Base-by-base conservation (phyloP, 129 eudicot species). In the Ambrosia artemisiifolia region DNA sequence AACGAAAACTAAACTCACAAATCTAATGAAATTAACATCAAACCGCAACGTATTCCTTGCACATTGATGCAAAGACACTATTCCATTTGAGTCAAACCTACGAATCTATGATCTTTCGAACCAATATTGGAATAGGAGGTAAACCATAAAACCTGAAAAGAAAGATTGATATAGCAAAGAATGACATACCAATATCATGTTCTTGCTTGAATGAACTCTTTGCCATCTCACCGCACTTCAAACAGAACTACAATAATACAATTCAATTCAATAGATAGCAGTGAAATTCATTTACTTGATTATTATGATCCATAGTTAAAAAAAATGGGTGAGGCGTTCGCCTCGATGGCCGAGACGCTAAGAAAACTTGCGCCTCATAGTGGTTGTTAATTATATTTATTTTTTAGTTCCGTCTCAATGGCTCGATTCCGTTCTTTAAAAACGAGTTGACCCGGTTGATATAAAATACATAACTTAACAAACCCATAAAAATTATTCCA, bases 121-220 rank as follows among this genome's bases (percentile, higher is more conserved):
- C n/a, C n/a, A n/a, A n/a, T n/a, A n/a, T n/a, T n/a, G n/a, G n/a
- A n/a, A n/a, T n/a, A n/a, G n/a, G n/a, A n/a, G n/a, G n/a, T 30
- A 53, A 53, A 24, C 28, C 28, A 24, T 24, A 55, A 20, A 36
- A 28, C 64, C 28, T 28, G 30, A 0, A 59, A 32, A 28, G 64
- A 67, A 20, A 46, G 6, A 14, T 6, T 7, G 12, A 36, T 65
- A 54, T 56, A 59, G 53, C 36, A 50, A 66, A 43, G 12, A 2
- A 79, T 49, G 9, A 69, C 84, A 28, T 28, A 85, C 88, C 91
- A 70, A 88, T 81, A 73, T 83, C 85, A 75, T 88, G 83, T 24
- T 88, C 88, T 76, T 81, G 86, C 85, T 81, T 85, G 80, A 88
- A 88, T 40, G 75, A 83, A 71, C 91, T 85, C 85, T 83, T 88